Evolutionary conservation across 1,284 basidiomycete species (phyloP).

Genomic region (Filobasidium uniguttulatum): DNA sequence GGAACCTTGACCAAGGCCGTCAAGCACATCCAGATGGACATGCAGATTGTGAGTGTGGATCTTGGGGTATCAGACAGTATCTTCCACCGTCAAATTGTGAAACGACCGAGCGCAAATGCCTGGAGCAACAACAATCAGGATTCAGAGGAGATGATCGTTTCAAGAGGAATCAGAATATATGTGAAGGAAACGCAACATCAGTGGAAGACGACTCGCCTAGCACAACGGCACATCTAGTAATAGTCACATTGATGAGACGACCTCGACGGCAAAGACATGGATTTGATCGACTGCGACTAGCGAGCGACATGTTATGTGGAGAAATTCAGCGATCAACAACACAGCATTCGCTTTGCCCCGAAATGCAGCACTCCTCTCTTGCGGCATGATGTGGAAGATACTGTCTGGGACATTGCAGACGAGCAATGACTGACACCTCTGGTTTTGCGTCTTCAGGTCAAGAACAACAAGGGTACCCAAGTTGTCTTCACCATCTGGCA

Average conservation of each 20-base stretch:
- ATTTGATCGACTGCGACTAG: background rate
- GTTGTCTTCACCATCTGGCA: constrained; percentile 95
- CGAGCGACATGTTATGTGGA: background rate
- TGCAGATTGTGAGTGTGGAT: constrained; percentile 55
- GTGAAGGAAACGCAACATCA: background rate
- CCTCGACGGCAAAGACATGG: background rate
- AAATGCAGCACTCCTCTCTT: background rate
- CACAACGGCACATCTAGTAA: too few relatives aligned
- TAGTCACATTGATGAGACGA: too few relatives aligned
- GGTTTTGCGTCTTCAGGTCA: constrained; percentile 26
- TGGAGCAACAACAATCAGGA: background rate
- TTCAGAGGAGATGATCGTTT: background rate
- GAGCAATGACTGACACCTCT: background rate
- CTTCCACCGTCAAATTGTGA: background rate
- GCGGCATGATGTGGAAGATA: background rate
- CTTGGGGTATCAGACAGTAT: background rate
- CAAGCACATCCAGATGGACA: constrained; percentile 93
- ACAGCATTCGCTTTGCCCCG: background rate
- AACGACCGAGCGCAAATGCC: background rate
- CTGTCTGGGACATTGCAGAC: background rate
- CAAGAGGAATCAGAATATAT: background rate
- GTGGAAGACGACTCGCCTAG: too few relatives aligned
- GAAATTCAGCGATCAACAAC: too few relatives aligned
- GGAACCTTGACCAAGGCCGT: constrained; percentile 82
- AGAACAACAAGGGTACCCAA: constrained; percentile 45